These are phyloP conservation scores for Dactylellina haptotyla DNA, from an alignment of 2,329 filamentous ascomycete species.

Conservation along the genomic window DNA sequence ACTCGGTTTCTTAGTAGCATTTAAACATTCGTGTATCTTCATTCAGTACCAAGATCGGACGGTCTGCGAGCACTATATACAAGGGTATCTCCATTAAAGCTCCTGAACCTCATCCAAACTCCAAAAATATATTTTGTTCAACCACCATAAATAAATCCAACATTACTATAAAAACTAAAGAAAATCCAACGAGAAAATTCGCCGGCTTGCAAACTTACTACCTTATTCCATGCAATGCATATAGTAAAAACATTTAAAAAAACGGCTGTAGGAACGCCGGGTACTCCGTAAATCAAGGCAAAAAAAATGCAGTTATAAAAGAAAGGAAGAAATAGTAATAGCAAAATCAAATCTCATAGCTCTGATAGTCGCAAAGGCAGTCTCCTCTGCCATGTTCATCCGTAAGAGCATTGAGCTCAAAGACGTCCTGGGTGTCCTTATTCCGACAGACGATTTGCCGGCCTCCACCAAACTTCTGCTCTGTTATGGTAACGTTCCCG, in stretches of 20 bases:
- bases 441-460: constrained; percentile 44
- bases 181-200: neutral
- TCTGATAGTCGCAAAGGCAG: constrained; percentile 46
- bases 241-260: neutral
- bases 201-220: neutral
- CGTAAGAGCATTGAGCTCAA: constrained; percentile 19
- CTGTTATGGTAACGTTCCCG: constrained; percentile 22
- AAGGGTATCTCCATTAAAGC: constrained; percentile 1
- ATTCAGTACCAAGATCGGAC: neutral
- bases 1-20: no score
- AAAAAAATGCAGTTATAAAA: neutral
- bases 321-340: neutral
- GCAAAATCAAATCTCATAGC: neutral
- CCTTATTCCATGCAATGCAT: neutral
- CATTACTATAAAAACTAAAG: neutral
- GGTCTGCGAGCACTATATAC: neutral
- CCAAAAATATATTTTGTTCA: constrained; percentile 9
- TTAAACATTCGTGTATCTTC: no score
- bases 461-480: constrained; percentile 31
- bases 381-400: constrained; percentile 7
- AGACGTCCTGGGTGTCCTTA: constrained; percentile 25
- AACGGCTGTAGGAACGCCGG: no score
- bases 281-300: constrained; percentile 1
- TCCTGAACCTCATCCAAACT: neutral
- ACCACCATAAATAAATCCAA: no score